Evolutionary conservation across 805 yeast species (phyloP), one percentile per base, ranked within the genome.

Genomic region (Suhomyces prunicola): DNA sequence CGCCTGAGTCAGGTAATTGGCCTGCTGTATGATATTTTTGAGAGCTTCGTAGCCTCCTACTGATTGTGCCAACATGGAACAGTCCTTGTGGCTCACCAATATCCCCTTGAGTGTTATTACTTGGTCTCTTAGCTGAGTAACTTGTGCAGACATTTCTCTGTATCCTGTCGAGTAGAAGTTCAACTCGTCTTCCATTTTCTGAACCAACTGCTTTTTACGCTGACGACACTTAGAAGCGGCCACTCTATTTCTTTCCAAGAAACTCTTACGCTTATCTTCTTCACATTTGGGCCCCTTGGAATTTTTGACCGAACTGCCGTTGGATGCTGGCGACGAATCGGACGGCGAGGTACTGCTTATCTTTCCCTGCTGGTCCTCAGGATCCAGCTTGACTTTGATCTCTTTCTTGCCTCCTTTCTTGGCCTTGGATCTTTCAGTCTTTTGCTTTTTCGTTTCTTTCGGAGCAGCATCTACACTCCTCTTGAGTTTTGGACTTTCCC

Each of bases 211-310:
- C 74, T 94, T 94, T 77, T 94, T 94, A 53, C 97, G 82, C 70
- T 89, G 96, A 54, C 99, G 82, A 75, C 98, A 94, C 66, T 91
- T 92, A 23, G 94, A 84, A 0, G 99, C 99, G 0, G 99, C 99
- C 8, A 94, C 83, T 53, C 99, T 79, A 69, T 94, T 94, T 57
- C 98, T 79, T 66, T 94, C 99, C 58, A 94, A 70, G 62, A 83
- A 93, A 64, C 77, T 86, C 66, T 79, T 84, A 57, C 92, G 81
- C 64, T 88, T 90, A 12, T 70, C 73, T 27, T 63, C 73, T 46
- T 71, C 72, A 10, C 64, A 54, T 36, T 17, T 27, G 44, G 53
- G 36, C 3, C 23, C 39, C 23, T 33, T 10, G 6, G 19, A 22
- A 3, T 19, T n/a, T 29, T 12, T 29, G n/a, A 6, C n/a, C 33